A percentile compares a stretch with the other conserved stretches of the same genome.
phyloP scores from a whole-genome alignment of 768 basidiomycete genomes.

The Tricholoma hemisulphureum region DNA sequence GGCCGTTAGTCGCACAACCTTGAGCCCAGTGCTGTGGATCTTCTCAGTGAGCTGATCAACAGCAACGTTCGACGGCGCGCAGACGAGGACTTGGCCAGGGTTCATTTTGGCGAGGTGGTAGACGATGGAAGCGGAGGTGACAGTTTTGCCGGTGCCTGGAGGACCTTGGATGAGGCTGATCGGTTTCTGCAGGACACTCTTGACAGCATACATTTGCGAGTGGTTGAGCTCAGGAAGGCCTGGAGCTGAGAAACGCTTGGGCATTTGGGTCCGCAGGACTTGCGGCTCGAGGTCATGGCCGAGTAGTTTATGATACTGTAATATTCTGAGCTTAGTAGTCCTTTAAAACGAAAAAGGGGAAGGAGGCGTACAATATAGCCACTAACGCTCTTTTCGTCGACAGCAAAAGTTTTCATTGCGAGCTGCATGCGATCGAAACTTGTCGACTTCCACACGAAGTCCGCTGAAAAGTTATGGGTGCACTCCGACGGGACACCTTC shows the following conservation, averaged over 20 bases:
- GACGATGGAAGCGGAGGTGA: slow-evolving; percentile 98
- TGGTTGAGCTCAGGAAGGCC: slow-evolving; percentile 98
- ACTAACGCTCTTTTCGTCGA: slow-evolving; percentile 98
- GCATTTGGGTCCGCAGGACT: slow-evolving; percentile 87
- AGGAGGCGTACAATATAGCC: slow-evolving; percentile 85
- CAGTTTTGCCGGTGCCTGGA: slow-evolving; percentile 98
- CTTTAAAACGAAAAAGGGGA: slow-evolving; percentile 1
- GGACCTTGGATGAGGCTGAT: slow-evolving; percentile 97
- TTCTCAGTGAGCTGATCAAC: slow-evolving; percentile 99
- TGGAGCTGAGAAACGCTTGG: slow-evolving; percentile 95
- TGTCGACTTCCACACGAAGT: slow-evolving; percentile 99
- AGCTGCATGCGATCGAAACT: slow-evolving; percentile 99
- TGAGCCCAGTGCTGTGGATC: slow-evolving; percentile 97
- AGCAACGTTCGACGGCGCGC: slow-evolving; percentile 98
- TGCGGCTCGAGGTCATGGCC: slow-evolving; percentile 98
- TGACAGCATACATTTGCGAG: slow-evolving; percentile 99
- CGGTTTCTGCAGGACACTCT: slow-evolving; percentile 97
- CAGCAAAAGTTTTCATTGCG: slow-evolving; percentile 99
- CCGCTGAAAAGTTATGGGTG: slow-evolving; percentile 94
- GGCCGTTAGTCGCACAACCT: slow-evolving; percentile 96
- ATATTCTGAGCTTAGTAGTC: slow-evolving; percentile 2
- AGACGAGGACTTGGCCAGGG: slow-evolving; percentile 97
- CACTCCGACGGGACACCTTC: slow-evolving; percentile 94
- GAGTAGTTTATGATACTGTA: slow-evolving; percentile 94
- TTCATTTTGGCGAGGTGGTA: slow-evolving; percentile 99